Evolutionary conservation across 352 stramenopile genomes (phyloP).

Genomic region (Pythium aquatile): DNA sequence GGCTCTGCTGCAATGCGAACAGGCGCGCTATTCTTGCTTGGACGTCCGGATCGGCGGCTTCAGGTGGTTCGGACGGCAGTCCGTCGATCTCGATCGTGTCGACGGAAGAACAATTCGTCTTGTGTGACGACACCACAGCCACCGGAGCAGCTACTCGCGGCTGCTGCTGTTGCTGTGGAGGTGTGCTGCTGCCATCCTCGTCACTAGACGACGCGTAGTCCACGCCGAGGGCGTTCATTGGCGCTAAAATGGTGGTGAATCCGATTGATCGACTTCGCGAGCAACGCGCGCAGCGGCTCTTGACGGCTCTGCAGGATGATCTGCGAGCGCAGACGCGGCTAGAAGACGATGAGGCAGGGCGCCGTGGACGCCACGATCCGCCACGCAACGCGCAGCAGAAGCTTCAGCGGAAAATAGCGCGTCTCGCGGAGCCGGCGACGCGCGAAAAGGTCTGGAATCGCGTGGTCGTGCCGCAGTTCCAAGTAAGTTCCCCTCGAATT

Average conservation of each 20-base stretch:
- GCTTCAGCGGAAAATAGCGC: constrained; percentile 45
- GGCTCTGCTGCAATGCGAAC: constrained; percentile 33
- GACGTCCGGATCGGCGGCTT: constrained; percentile 28
- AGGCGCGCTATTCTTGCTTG: constrained; percentile 73
- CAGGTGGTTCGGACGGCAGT: constrained; percentile 37
- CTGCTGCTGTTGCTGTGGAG: background rate
- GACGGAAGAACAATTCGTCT: background rate
- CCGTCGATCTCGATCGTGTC: constrained; percentile 18
- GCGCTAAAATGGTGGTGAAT: constrained; percentile 22
- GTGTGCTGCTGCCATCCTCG: constrained; percentile 24
- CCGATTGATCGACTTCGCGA: constrained; percentile 65
- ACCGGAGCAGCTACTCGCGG: background rate
- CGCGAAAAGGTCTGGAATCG: constrained; percentile 56
- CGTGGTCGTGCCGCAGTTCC: constrained; percentile 37
- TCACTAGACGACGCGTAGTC: constrained; percentile 39
- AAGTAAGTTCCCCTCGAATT: constrained; percentile 33
- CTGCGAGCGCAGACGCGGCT: constrained; percentile 55
- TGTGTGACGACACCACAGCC: background rate
- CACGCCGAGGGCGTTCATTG: constrained; percentile 41
- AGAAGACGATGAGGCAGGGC: constrained; percentile 42
- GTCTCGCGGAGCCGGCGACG: constrained; percentile 42
- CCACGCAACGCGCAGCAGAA: constrained; percentile 34
- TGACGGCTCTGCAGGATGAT: constrained; percentile 59
- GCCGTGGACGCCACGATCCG: constrained; percentile 21
- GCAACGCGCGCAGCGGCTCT: constrained; percentile 55